Conservation (phyloP, 2,329 filamentous ascomycete genomes). For the Fusarium sp. region DNA sequence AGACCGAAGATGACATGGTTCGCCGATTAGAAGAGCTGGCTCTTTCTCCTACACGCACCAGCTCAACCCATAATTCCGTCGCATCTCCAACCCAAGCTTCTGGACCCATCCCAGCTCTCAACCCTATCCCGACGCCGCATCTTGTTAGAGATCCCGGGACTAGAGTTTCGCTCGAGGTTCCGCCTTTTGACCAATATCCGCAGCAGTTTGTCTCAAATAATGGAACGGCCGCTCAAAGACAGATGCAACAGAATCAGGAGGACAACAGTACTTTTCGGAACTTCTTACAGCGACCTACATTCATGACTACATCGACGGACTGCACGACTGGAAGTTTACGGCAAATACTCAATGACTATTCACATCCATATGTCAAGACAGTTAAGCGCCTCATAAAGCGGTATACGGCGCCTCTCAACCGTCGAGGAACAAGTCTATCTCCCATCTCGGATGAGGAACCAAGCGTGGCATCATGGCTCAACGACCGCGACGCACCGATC, state of each 20-base stretch:
- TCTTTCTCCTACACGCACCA: constrained; percentile 48
- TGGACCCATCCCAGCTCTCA: constrained; percentile 26
- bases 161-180: constrained; percentile 30
- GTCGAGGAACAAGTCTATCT: constrained; percentile 32
- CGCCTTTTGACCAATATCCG: constrained; percentile 34
- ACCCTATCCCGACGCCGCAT: constrained; percentile 23
- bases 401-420: constrained; percentile 47
- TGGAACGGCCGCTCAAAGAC: background rate
- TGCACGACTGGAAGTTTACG: constrained; percentile 50
- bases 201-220: background rate
- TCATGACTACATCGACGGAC: constrained; percentile 51
- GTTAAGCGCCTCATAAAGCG: constrained; percentile 52
- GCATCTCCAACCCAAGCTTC: constrained; percentile 14
- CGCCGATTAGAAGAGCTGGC: constrained; percentile 58
- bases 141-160: constrained; percentile 15
- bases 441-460: constrained; percentile 37
- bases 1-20: constrained; percentile 60
- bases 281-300: constrained; percentile 48
- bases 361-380: constrained; percentile 47
- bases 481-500: constrained; percentile 42
- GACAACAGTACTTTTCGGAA: constrained; percentile 32
- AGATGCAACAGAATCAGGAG: constrained; percentile 11
- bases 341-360: constrained; percentile 45
- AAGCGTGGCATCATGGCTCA: constrained; percentile 38
- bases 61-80: constrained; percentile 27